These are phyloP conservation scores for Aspergillus novoparasiticus DNA, from an alignment of 2,329 filamentous ascomycete species.

Conservation along the genomic window DNA sequence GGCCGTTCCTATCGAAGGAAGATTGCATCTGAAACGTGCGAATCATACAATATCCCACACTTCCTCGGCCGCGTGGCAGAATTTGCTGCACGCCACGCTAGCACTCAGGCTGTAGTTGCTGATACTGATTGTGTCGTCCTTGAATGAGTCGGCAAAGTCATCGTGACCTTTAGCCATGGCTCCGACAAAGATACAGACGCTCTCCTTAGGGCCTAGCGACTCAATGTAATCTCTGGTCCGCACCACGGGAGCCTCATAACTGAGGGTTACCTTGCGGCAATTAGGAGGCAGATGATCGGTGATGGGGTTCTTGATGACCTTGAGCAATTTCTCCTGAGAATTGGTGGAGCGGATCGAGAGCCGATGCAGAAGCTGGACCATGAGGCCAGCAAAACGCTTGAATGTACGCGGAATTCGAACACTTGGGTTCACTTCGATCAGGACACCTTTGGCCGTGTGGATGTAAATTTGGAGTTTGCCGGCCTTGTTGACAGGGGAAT, in stretches of 20 bases:
- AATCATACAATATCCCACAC: constrained; percentile 87
- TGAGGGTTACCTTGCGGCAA: constrained; percentile 95
- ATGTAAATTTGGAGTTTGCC: constrained; percentile 98
- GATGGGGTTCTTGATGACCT: constrained; percentile 97
- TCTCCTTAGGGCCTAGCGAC: constrained; percentile 76
- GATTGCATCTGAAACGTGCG: constrained; percentile 1
- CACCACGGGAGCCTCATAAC: constrained; percentile 87
- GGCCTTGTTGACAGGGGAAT: constrained; percentile 98
- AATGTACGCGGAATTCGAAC: constrained; percentile 97
- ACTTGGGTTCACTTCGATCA: constrained; percentile 97
- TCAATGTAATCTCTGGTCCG: constrained; percentile 88
- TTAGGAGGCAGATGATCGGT: constrained; percentile 95
- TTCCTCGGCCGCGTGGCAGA: constrained; percentile 97
- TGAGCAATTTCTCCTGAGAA: constrained; percentile 94
- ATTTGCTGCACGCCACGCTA: constrained; percentile 98
- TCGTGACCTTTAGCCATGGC: constrained; percentile 98
- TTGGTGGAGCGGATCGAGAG: constrained; percentile 95
- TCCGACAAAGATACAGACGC: constrained; percentile 95
- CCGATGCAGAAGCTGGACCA: constrained; percentile 96
- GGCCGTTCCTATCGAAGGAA: constrained; percentile 16
- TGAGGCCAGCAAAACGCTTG: constrained; percentile 96
- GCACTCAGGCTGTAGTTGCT: constrained; percentile 97
- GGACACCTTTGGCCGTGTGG: constrained; percentile 92
- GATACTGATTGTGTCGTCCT: constrained; percentile 97
- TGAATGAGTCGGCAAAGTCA: constrained; percentile 90